Base-by-base conservation (phyloP, 805 yeast species). In the Suhomyces pyralidae region DNA sequence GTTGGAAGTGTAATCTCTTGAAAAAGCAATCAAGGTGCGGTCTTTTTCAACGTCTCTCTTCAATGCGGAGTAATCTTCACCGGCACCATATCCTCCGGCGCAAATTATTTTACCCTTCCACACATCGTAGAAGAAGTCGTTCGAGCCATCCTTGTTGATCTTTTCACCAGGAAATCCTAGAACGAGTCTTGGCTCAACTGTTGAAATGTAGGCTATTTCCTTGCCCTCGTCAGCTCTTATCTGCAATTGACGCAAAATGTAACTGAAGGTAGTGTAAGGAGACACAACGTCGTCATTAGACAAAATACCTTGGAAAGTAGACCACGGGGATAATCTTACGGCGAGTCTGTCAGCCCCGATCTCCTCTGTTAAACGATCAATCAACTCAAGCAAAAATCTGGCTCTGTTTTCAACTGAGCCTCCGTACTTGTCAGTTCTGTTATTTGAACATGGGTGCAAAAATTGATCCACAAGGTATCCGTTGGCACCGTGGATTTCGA, bases 1-100 rank as follows among this genome's bases (percentile, higher is more conserved):
- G 66, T 82, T 83, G 25, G 84, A 65, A 46, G 79, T 74, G 62
- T 74, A 81, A 52, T 65, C 68, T 54, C 85, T 74, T 34, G 84
- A 85, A 53, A 71, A 63, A 1, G 73, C 81, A 34, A 76, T 58
- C 43, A 72, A 57, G 17, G 65, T 64, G n/a, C 57, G 51, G 40
- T 54, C 58, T 47, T 66, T 59, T 9, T 49, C 46, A 28, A 45
- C 45, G 45, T 56, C 48, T 12, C 25, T 30, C 15, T 26, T 32
- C 19, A 49, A 24, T 30, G 19, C 28, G 32, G 51, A 51, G 17
- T 14, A 40, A 9, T 19, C 26, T 9, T 63, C 63, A 50, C 64
- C 69, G 40, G 61, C 51, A 48, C 49, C n/a, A 19, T 59, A 55
- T 36, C 40, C 46, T 51, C 71, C 70, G 14, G 68, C 64, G 40